phyloP scores from a whole-genome alignment of 768 basidiomycete genomes.

The Auricularia auricula-judae region DNA sequence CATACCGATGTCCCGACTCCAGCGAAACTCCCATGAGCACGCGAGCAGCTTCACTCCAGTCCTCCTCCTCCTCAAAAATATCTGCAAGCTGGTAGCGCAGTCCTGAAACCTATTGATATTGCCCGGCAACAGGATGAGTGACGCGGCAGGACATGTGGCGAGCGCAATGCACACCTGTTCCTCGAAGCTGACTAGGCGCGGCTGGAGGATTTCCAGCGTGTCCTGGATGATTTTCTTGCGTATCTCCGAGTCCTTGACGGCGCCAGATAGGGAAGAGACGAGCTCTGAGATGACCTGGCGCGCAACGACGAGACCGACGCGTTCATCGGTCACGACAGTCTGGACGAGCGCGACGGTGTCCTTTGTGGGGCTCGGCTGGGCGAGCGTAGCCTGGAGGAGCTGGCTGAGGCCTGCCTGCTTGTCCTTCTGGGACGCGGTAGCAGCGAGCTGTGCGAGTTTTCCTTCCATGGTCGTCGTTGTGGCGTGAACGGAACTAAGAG shows the following conservation, averaged over 20 bases:
- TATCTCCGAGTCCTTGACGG: slow-evolving; percentile 40
- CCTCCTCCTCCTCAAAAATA: slow-evolving; percentile 78
- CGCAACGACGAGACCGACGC: slow-evolving; percentile 75
- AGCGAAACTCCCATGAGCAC: slow-evolving; percentile 88
- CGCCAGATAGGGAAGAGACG: slow-evolving; percentile 54
- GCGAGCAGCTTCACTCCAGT: slow-evolving; percentile 87
- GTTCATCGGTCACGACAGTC: slow-evolving; percentile 72
- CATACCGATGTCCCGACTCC: slow-evolving; percentile 78
- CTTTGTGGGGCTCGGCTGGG: slow-evolving; percentile 33
- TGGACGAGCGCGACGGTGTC: slow-evolving; percentile 68
- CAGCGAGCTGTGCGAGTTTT: slow-evolving; percentile 49
- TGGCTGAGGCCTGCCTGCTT: slow-evolving; percentile 66
- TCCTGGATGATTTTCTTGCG: slow-evolving; percentile 68
- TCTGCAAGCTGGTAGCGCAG: slow-evolving; percentile 86
- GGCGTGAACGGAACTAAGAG: neutral
- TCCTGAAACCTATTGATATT: slow-evolving; percentile 53
- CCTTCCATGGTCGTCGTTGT: slow-evolving; percentile 39
- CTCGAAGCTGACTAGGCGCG: slow-evolving; percentile 83
- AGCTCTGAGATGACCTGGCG: slow-evolving; percentile 81
- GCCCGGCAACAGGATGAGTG: neutral
- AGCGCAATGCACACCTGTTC: slow-evolving; percentile 60
- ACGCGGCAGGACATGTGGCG: neutral
- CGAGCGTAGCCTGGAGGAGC: slow-evolving; percentile 56
- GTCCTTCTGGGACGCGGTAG: slow-evolving; percentile 65
- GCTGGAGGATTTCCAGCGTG: slow-evolving; percentile 58